Percentiles rank a stretch among this genome's conserved stretches.
phyloP scores from a whole-genome alignment of 2,329 filamentous ascomycete genomes.

The Chaetomium strumarium region DNA sequence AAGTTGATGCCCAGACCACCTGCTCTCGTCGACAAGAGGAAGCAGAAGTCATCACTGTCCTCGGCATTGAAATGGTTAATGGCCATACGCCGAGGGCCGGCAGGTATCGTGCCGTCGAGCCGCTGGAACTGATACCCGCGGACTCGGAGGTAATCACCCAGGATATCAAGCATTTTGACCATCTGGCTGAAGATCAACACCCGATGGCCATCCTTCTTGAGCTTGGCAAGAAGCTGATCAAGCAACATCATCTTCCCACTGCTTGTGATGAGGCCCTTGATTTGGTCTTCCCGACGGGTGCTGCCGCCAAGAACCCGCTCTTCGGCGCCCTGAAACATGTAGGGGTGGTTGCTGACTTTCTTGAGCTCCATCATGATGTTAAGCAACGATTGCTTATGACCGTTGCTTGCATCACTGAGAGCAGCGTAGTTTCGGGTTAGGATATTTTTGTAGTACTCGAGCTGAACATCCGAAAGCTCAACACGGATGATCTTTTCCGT shows the following conservation, averaged over 20 bases:
- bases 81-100: constrained; percentile 79
- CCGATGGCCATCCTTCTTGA: constrained; percentile 89
- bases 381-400: constrained; percentile 88
- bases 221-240: constrained; percentile 87
- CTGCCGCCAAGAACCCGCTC: constrained; percentile 79
- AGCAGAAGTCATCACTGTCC: constrained; percentile 92
- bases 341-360: constrained; percentile 97
- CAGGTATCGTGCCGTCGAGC: constrained; percentile 89
- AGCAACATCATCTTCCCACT: constrained; percentile 99
- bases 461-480: constrained; percentile 89
- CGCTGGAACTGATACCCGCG: constrained; percentile 94
- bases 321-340: constrained; percentile 94
- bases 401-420: constrained; percentile 80
- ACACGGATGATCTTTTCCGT: constrained; percentile 99
- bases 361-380: constrained; percentile 99
- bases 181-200: constrained; percentile 99
- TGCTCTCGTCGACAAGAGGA: constrained; percentile 88
- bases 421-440: constrained; percentile 93
- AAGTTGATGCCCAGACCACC: constrained; percentile 98
- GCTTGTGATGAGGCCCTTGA: constrained; percentile 89
- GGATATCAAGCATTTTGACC: constrained; percentile 97
- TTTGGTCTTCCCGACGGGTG: constrained; percentile 76
- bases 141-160: constrained; percentile 87
- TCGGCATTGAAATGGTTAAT: constrained; percentile 99
- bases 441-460: constrained; percentile 99